phyloP scores from a whole-genome alignment of 1,284 basidiomycete species.

The Fomitiporia mediterranea region DNA sequence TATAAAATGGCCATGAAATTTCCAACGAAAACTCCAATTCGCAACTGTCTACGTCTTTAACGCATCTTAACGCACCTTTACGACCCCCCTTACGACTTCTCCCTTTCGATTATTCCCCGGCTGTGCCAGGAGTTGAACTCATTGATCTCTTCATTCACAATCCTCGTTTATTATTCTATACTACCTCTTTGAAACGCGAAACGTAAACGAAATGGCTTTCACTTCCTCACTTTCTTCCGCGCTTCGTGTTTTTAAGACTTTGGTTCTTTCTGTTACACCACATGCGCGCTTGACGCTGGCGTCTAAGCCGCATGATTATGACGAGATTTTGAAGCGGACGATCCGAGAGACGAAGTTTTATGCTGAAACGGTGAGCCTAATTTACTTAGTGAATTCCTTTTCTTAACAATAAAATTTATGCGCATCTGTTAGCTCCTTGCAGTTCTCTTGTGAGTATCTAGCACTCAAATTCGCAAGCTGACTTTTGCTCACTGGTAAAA shows the following conservation, averaged over 20 bases:
- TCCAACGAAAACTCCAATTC: no score
- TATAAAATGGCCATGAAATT: no score
- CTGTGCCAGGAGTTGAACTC: no score
- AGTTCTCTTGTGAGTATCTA: slow-evolving; percentile 15
- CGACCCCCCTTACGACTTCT: no score
- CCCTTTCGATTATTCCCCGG: no score
- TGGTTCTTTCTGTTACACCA: slow-evolving; percentile 18
- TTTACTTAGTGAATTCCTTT: background rate
- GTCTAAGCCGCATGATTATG: slow-evolving; percentile 14
- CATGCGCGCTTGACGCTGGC: slow-evolving; percentile 14
- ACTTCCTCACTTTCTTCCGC: background rate
- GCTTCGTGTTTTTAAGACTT: background rate
- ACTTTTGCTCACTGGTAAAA: background rate
- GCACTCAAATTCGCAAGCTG: background rate
- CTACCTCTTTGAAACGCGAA: no score
- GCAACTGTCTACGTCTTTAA: no score
- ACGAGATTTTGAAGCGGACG: slow-evolving; percentile 10
- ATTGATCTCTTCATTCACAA: background rate
- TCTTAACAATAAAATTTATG: background rate
- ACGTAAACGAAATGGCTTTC: slow-evolving; percentile 1
- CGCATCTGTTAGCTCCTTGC: background rate
- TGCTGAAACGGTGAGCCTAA: slow-evolving; percentile 14
- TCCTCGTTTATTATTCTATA: background rate
- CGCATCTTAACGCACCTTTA: no score
- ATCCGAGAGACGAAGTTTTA: slow-evolving; percentile 19